phyloP scores from a whole-genome alignment of 2,329 filamentous ascomycete species.

The Podosphaera xanthii region DNA sequence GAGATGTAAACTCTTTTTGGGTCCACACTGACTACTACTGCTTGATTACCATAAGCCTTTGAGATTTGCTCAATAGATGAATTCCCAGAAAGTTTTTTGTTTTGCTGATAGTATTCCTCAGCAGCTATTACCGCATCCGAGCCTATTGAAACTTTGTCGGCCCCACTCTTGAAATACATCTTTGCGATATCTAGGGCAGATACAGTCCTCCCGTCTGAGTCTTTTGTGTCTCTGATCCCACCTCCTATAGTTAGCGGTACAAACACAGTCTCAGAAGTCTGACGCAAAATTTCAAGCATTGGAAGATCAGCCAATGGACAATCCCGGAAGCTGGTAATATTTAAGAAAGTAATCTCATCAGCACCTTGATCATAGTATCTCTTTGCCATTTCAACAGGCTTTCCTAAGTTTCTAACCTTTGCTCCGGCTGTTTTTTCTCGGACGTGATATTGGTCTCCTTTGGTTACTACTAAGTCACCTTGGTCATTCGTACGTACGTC shows the following conservation, averaged over 20 bases:
- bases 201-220: slow-evolving; percentile 69
- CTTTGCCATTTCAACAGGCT: slow-evolving; percentile 84
- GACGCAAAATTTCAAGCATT: slow-evolving; percentile 83
- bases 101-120: slow-evolving; percentile 63
- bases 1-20: slow-evolving; percentile 74
- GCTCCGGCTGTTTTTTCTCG: slow-evolving; percentile 54
- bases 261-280: slow-evolving; percentile 76
- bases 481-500: slow-evolving; percentile 88
- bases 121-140: slow-evolving; percentile 85
- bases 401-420: slow-evolving; percentile 76
- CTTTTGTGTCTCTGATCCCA: slow-evolving; percentile 79
- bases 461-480: slow-evolving; percentile 90
- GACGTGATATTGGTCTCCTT: slow-evolving; percentile 96
- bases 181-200: slow-evolving; percentile 80
- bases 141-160: slow-evolving; percentile 93
- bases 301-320: slow-evolving; percentile 78
- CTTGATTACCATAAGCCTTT: slow-evolving; percentile 81
- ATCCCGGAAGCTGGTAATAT: slow-evolving; percentile 95
- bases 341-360: slow-evolving; percentile 91
- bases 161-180: slow-evolving; percentile 92
- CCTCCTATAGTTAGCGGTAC: slow-evolving; percentile 90
- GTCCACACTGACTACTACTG: slow-evolving; percentile 87
- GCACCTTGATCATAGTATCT: slow-evolving; percentile 92
- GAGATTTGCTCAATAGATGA: slow-evolving; percentile 95
- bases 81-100: slow-evolving; percentile 46